Evolutionary conservation across 139 green algal species (phyloP).

Genomic region (Picochlorum costavermella): DNA sequence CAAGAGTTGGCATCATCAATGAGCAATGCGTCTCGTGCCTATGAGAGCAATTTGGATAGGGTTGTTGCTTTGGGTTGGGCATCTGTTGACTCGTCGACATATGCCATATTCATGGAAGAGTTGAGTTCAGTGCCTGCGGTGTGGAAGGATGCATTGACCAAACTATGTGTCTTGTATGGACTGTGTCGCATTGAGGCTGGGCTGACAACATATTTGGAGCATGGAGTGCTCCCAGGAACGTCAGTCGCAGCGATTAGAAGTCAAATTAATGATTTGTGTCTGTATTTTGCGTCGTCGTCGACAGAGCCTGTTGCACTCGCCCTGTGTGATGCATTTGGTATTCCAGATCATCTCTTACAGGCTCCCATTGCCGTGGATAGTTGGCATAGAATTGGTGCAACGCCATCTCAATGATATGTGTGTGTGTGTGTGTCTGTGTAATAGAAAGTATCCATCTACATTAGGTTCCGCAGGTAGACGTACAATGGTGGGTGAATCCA

Average conservation of each 20-base stretch:
- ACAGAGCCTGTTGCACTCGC: constrained; percentile 24
- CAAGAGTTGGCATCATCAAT: constrained; percentile 21
- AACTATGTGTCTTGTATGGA: constrained; percentile 49
- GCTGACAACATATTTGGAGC: constrained; percentile 37
- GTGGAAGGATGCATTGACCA: constrained; percentile 11
- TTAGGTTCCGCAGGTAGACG: too few relatives aligned
- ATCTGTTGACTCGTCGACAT: constrained; percentile 45
- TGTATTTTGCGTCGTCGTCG: neutral
- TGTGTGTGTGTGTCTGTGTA: too few relatives aligned
- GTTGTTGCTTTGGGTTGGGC: constrained; percentile 72
- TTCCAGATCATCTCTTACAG: constrained; percentile 65
- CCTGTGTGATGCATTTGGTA: constrained; percentile 64
- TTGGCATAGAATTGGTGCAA: neutral
- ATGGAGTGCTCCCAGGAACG: constrained; percentile 14
- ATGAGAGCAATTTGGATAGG: constrained; percentile 57
- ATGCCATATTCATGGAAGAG: constrained; percentile 42
- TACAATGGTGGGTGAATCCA: too few relatives aligned
- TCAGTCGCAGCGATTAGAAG: constrained; percentile 33
- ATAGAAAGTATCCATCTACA: too few relatives aligned
- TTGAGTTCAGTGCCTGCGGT: constrained; percentile 10
- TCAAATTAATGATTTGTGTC: constrained; percentile 41
- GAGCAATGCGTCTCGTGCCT: constrained; percentile 15
- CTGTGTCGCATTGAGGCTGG: constrained; percentile 44
- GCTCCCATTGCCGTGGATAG: constrained; percentile 50
- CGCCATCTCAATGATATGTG: neutral